Evolutionary conservation across 2,329 filamentous ascomycete genomes (phyloP), one percentile per base, ranked within the genome.

Genomic region (Dactylellina cionopaga): DNA sequence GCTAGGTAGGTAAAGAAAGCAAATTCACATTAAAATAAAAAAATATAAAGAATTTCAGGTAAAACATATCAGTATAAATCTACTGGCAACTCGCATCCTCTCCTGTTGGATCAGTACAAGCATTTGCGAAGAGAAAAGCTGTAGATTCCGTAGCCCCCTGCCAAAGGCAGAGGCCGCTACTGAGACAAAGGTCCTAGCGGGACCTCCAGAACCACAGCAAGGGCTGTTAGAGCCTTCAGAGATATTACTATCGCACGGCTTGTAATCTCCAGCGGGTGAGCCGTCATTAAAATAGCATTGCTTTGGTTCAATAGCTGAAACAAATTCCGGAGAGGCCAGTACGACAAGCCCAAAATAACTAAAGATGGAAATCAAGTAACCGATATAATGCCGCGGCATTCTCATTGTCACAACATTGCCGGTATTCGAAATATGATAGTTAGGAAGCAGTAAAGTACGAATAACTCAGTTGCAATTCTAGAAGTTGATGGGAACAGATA

Each of bases 211-310:
- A 29, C 29, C 29, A 29, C 44, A 47, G 24, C 44, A 47, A 47
- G 44, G 10, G 44, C 44, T 47, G 24, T 47, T 19, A 29, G 44
- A 27, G 44, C 24, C 24, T 29, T 3, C 5, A 5, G 44, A 17
- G 13, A 6, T 19, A 24, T 47, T 29, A 3, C 24, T 17, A 3
- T 47, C 29, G 22, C 44, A 47, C 3, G 44, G 13, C 11, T 6
- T 17, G 44, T 47, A 47, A 3, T 24, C 44, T 11, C 11, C 11
- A 4, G 44, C 44, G 4, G 10, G 7, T 13, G 44, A 27, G 11
- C 44, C 44, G 44, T 47, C 44, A 17, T 47, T 47, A 15, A 47
- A 47, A 29, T 47, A 47, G 19, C 44, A 47, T 47, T 47, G 44
- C 15, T 19, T 27, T 15, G 9, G 19, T n/a, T n/a, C n/a, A n/a